Evolutionary conservation across 2,329 filamentous ascomycete species (phyloP), one percentile per base, ranked within the genome.

Genomic region (Xylariales sp.): DNA sequence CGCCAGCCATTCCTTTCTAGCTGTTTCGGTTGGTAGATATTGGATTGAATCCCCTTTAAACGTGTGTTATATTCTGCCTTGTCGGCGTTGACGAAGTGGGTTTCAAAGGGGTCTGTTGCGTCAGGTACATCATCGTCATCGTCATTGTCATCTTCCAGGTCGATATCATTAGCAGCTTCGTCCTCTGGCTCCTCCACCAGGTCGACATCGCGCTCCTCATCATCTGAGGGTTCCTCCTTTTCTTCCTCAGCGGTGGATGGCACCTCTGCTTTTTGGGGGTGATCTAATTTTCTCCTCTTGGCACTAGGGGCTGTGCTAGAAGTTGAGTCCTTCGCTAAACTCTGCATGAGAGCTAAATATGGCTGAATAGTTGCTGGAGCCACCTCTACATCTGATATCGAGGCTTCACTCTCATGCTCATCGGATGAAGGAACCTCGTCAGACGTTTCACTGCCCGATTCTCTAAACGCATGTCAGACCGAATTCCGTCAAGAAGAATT

Each of bases 1-100:
- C 85, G 85, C 62, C 83, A 84, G 12, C 83, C 77, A 16, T 85
- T 82, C 28, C 83, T 71, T 48, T 82, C 75, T 1, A 79, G 75
- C 69, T 87, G 85, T 57, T 83, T 83, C 5, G 81, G 83, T 3
- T 80, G 74, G 84, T 88, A 91, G 30, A 85, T 79, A 14, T 82
- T 82, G 5, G 82, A 79, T 67, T 87, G 80, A 32, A 86, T 79
- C 0, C 83, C 82, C 62, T 83, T 81, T 7, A 91, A 75, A n/a
- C 82, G 86, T 72, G 81, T 80, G 1, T 85, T 81, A 7, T 93
- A 80, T 49, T 86, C 80, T 5, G 85, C 83, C 56, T 91, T 87
- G 53, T 94, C 86, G 0, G 90, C 88, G 49, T 84, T 84, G 41
- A 89, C 87, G 77, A 97, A 97, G 80, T 97, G 95, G 7, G 83